phyloP scores from a whole-genome alignment of 352 stramenopile genomes.

The Pilasporangium apinafurcum region DNA sequence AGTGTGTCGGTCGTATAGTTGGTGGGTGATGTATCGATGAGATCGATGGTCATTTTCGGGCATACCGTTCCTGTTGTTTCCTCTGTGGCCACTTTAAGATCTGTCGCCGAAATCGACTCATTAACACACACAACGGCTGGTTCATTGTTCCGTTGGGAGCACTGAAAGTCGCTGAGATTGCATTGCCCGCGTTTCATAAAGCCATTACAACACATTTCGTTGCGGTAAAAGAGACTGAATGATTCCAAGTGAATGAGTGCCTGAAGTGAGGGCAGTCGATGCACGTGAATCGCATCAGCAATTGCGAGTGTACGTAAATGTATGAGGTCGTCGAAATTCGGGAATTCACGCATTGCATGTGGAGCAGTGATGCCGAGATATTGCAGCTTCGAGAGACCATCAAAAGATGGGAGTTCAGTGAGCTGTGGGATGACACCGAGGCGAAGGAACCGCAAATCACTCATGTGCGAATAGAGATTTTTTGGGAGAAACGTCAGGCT shows the following conservation, averaged over 20 bases:
- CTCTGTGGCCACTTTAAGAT: background rate
- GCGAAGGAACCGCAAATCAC: conserved; percentile 7
- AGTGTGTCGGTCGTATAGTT: conserved; percentile 18
- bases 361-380: conserved; percentile 19
- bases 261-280: conserved; percentile 11
- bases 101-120: background rate
- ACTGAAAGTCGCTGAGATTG: conserved; percentile 1
- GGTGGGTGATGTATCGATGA: conserved; percentile 8
- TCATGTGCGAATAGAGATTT: conserved; percentile 18
- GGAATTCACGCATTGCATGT: conserved; percentile 15
- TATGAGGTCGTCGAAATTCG: conserved; percentile 17
- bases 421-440: conserved; percentile 1
- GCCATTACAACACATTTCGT: conserved; percentile 13
- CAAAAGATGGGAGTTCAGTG: background rate
- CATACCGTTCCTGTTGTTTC: background rate
- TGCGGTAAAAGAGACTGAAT: conserved; percentile 10
- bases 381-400: conserved; percentile 3
- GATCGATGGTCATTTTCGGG: background rate
- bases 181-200: conserved; percentile 4
- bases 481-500: conserved; percentile 18
- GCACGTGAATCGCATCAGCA: conserved; percentile 16
- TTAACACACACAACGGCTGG: background rate
- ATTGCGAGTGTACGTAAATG: conserved; percentile 15
- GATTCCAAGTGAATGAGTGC: conserved; percentile 8
- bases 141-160: background rate